Conservation (phyloP, 2,329 filamentous ascomycete genomes). For the Fusarium sp. region DNA sequence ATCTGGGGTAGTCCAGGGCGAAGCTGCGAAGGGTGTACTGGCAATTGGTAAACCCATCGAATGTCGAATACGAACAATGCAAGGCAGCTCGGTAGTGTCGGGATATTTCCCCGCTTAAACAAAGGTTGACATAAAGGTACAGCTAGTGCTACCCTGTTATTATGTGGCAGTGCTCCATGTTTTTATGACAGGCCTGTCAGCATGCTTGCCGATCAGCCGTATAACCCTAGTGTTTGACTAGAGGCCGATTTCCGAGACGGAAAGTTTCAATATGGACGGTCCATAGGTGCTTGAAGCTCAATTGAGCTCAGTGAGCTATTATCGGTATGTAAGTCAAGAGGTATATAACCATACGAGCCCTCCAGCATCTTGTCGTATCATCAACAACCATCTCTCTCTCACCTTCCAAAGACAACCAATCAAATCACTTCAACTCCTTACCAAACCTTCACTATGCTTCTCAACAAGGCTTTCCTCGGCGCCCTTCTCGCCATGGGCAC, state of each 20-base stretch:
- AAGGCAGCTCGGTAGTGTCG: not conserved
- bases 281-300: not conserved
- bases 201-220: conserved; percentile 1
- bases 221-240: not conserved
- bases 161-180: not conserved
- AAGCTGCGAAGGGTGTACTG: not conserved
- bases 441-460: conserved; percentile 16
- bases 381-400: not conserved
- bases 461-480: conserved; percentile 23
- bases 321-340: too few species aligned
- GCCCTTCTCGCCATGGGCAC: conserved; percentile 15
- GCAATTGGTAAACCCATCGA: not conserved
- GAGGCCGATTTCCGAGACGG: not conserved
- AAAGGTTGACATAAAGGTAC: not conserved
- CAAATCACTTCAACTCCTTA: not conserved
- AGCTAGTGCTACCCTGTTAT: not conserved
- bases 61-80: not conserved
- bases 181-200: not conserved
- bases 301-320: not conserved
- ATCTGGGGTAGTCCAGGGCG: not conserved
- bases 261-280: not conserved
- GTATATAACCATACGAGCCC: not conserved
- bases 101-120: not conserved
- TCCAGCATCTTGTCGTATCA: not conserved
- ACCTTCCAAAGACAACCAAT: not conserved